Base-by-base conservation (phyloP, 345 rosid genomes). In the Acer negundo region DNA sequence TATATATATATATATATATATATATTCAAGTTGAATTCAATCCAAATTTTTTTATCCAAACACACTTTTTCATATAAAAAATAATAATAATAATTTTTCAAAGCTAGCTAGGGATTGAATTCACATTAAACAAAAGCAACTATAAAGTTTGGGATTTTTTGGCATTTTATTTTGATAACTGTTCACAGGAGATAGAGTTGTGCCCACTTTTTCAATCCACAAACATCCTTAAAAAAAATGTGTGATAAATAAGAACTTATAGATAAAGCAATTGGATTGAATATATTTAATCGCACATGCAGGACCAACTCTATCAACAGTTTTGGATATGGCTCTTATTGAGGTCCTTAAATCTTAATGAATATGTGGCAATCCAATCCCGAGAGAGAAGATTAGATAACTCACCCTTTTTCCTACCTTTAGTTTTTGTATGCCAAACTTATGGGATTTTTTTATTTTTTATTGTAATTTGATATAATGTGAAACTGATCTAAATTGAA, bases 321-420 rank as follows among this genome's bases (percentile, higher is more conserved):
- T 75, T 28, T 49, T 35, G 64, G 80, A 79, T 75, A 16, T 42
- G 75, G 42, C 24, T 78, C 49, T 11, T 73, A 62, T 47, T 59
- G 10, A 73, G 24, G 23, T 3, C 55, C 74, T 13, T 26, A 26
- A 26, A 26, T 26, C 28, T 26, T 35, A 28, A 66, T 42, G 44
- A 64, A 47, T 49, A 59, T 79, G 82, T 76, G 85, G 82, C 82
- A 82, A 38, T 67, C 82, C 74, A 73, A 74, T 75, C 80, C 38
- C 53, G n/a, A 70, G 40, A 75, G 0, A 2, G 35, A 76, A 26
- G 71, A 61, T 78, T 65, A 75, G 17, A 35, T 35, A 35, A 35
- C 38, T 26, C 16, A 17, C 51, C 46, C 35, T 20, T 40, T 23
- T 24, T 16, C 40, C 28, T 3, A 35, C 38, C 38, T 35, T 4